Conservation (phyloP, 2,329 filamentous ascomycete species). For the Herpotrichia juniperi region DNA sequence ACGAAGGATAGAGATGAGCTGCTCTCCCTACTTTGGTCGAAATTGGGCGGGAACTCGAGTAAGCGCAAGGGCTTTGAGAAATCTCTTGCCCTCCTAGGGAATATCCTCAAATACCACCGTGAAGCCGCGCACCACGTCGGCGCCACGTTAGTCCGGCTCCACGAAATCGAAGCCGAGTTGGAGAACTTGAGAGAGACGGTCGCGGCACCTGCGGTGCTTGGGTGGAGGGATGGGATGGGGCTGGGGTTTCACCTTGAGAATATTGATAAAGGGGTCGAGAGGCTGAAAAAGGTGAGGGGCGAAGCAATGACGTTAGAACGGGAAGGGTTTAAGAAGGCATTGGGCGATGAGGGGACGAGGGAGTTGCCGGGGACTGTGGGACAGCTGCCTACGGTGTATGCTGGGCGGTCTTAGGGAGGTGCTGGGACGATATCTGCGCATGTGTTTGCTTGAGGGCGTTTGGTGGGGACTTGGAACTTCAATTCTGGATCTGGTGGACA, state of each 20-base stretch:
- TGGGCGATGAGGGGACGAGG: constrained; percentile 20
- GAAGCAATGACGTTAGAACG: constrained; percentile 65
- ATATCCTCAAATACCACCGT: constrained; percentile 70
- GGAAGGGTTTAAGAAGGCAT: constrained; percentile 45
- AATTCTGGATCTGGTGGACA: neutral
- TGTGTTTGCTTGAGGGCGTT: too few species aligned
- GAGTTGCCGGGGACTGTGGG: constrained; percentile 12
- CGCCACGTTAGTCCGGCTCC: constrained; percentile 72
- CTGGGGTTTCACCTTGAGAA: constrained; percentile 77
- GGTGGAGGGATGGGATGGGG: constrained; percentile 62
- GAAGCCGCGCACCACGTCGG: constrained; percentile 72
- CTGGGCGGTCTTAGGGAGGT: constrained; percentile 1
- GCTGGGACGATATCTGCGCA: too few species aligned
- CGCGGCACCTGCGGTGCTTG: constrained; percentile 67
- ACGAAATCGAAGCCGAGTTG: constrained; percentile 73
- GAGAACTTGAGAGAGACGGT: constrained; percentile 75
- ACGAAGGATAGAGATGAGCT: constrained; percentile 68
- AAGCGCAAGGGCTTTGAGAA: constrained; percentile 66
- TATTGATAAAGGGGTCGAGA: constrained; percentile 74
- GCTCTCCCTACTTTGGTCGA: constrained; percentile 73
- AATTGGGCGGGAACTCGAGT: constrained; percentile 71
- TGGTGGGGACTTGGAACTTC: neutral
- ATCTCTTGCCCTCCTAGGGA: constrained; percentile 68
- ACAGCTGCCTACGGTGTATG: constrained; percentile 18
- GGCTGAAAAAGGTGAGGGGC: constrained; percentile 69